phyloP scores from a whole-genome alignment of 2,329 filamentous ascomycete species.

The Dactylellina leptospora region DNA sequence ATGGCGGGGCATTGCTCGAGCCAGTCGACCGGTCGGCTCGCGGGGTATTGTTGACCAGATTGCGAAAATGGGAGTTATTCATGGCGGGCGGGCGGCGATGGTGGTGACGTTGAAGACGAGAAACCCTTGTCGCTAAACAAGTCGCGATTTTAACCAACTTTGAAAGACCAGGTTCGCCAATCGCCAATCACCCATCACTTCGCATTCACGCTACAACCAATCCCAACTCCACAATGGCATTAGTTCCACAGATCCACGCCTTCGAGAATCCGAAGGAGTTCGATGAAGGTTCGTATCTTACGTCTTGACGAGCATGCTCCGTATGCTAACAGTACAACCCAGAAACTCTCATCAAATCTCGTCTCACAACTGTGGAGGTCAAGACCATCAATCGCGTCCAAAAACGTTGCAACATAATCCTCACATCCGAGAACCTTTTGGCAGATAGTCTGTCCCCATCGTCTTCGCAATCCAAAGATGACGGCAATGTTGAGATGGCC shows the following conservation, averaged over 20 bases:
- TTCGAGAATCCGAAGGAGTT: slow-evolving; percentile 38
- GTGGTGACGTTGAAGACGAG: slow-evolving; percentile 1
- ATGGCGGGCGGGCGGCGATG: slow-evolving; percentile 63
- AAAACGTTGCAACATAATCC: slow-evolving; percentile 54
- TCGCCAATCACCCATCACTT: neutral
- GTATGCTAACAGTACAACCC: slow-evolving; percentile 13
- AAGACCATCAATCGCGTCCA: slow-evolving; percentile 56
- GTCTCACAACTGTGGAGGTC: slow-evolving; percentile 56
- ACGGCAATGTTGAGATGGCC: slow-evolving; percentile 38
- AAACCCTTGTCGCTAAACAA: neutral
- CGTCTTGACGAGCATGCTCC: neutral
- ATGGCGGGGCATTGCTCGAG: slow-evolving; percentile 59
- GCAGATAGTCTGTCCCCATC: slow-evolving; percentile 18
- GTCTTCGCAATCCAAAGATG: slow-evolving; percentile 15
- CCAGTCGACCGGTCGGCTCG: slow-evolving; percentile 59
- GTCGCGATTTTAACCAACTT: slow-evolving; percentile 3
- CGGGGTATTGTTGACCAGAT: slow-evolving; percentile 72
- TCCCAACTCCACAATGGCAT: slow-evolving; percentile 18
- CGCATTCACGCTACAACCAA: neutral
- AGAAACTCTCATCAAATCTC: slow-evolving; percentile 57
- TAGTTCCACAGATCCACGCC: slow-evolving; percentile 33
- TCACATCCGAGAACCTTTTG: slow-evolving; percentile 43
- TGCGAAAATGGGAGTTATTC: slow-evolving; percentile 96
- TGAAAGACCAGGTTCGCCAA: neutral
- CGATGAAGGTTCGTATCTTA: slow-evolving; percentile 30